Percentiles rank a stretch among this genome's conserved stretches.
Conservation (phyloP, 2,329 filamentous ascomycete species). For the Achaetomium macrosporum region DNA sequence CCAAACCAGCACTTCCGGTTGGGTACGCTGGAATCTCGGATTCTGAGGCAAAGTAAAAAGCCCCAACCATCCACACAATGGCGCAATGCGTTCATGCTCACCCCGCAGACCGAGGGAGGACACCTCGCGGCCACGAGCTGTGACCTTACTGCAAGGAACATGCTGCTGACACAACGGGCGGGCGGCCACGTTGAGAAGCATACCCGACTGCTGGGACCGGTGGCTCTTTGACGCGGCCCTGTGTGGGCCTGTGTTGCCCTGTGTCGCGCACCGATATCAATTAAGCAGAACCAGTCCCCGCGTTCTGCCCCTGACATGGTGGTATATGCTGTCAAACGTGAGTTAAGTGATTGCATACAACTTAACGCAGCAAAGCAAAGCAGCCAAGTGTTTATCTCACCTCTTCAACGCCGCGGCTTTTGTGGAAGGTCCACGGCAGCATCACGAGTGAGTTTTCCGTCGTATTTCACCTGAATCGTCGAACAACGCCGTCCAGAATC, state of each 20-base stretch:
- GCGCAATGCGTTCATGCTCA: slow-evolving; percentile 7
- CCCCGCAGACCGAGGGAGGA: neutral
- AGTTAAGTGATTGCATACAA: slow-evolving; percentile 15
- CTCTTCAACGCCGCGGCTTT: neutral
- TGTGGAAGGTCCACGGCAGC: slow-evolving; percentile 9
- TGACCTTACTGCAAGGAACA: slow-evolving; percentile 15
- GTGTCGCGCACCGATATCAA: neutral
- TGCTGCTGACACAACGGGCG: slow-evolving; percentile 7
- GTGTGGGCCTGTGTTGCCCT: neutral
- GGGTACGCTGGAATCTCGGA: slow-evolving; percentile 12
- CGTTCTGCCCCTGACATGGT: slow-evolving; percentile 16
- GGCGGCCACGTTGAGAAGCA: slow-evolving; percentile 14
- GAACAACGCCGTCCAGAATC: slow-evolving; percentile 3
- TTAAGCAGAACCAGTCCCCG: slow-evolving; percentile 5
- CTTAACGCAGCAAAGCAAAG: neutral
- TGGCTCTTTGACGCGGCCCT: slow-evolving; percentile 4
- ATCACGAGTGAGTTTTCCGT: neutral
- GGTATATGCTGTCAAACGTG: slow-evolving; percentile 18
- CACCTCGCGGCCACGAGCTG: slow-evolving; percentile 15
- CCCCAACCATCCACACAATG: slow-evolving; percentile 7
- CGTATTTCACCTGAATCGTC: slow-evolving; percentile 3
- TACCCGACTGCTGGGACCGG: slow-evolving; percentile 14
- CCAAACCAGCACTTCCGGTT: slow-evolving; percentile 11
- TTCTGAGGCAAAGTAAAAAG: neutral
- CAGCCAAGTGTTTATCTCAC: slow-evolving; percentile 6